phyloP scores from a whole-genome alignment of 805 yeast species.

The Millerozyma miso region DNA sequence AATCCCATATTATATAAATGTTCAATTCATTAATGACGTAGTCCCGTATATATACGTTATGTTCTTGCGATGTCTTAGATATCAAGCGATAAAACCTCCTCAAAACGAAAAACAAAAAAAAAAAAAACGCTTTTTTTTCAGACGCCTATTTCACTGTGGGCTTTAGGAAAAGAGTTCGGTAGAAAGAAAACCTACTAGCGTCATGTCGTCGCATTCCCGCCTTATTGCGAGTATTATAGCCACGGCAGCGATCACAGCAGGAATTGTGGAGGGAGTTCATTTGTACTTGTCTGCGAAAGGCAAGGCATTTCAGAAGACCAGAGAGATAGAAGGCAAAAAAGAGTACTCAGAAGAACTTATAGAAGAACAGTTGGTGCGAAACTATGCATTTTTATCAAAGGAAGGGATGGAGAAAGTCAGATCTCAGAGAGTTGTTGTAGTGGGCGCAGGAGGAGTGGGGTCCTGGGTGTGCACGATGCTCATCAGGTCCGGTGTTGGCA shows the following conservation, averaged over 20 bases:
- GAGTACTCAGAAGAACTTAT: conserved; percentile 61
- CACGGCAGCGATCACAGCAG: conserved; percentile 31
- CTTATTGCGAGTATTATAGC: background rate
- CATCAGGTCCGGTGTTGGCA: conserved; percentile 83
- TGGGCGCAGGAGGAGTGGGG: conserved; percentile 98
- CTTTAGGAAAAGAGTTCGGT: too few relatives aligned
- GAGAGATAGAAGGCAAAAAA: conserved; percentile 3
- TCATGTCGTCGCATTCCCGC: background rate
- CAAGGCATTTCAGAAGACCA: conserved; percentile 1
- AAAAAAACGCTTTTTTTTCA: too few relatives aligned
- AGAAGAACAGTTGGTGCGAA: conserved; percentile 89
- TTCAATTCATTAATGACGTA: too few relatives aligned
- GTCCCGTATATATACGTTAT: too few relatives aligned
- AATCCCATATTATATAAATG: background rate
- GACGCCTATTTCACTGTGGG: too few relatives aligned
- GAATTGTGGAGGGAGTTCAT: conserved; percentile 34
- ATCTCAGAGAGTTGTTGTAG: conserved; percentile 66
- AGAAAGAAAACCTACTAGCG: background rate
- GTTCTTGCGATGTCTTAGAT: too few relatives aligned
- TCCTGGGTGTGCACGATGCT: conserved; percentile 93
- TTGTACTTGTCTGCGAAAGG: conserved; percentile 7
- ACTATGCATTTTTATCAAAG: conserved; percentile 86
- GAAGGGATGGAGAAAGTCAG: conserved; percentile 77
- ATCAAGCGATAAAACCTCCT: too few relatives aligned
- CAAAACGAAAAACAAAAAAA: too few relatives aligned